Evolutionary conservation across 768 basidiomycete species (phyloP).

Genomic region (Agrocybe pediades): DNA sequence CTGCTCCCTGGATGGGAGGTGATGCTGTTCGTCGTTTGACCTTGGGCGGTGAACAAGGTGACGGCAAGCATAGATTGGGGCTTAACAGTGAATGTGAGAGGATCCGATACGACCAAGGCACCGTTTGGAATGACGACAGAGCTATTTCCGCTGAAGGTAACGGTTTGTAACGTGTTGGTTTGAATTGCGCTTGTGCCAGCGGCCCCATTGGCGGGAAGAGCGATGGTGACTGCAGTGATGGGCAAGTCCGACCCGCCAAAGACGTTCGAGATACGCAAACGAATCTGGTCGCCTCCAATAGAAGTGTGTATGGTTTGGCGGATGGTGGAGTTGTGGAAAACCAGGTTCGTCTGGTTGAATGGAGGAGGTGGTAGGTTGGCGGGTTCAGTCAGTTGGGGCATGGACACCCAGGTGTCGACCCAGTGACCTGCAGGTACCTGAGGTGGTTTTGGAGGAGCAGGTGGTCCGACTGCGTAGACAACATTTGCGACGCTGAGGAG

Average conservation of each 20-base stretch:
- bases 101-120: constrained; percentile 47
- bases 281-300: constrained; percentile 38
- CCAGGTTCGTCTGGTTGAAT: constrained; percentile 26
- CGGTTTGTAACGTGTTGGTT: constrained; percentile 30
- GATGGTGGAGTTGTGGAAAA: constrained; percentile 48
- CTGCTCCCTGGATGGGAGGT: constrained; percentile 52
- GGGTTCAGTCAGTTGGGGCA: constrained; percentile 42
- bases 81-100: constrained; percentile 38
- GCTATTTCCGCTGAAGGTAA: constrained; percentile 48
- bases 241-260: constrained; percentile 44
- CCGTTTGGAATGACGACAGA: constrained; percentile 43
- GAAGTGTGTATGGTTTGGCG: constrained; percentile 51
- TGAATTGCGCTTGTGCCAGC: constrained; percentile 40
- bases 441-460: neutral
- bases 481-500: neutral
- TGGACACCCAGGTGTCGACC: constrained; percentile 37
- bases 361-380: constrained; percentile 37
- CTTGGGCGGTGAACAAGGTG: constrained; percentile 39
- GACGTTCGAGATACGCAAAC: constrained; percentile 48
- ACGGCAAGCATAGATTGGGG: constrained; percentile 41
- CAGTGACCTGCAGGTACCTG: constrained; percentile 21
- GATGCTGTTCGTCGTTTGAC: constrained; percentile 41
- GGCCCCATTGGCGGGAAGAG: constrained; percentile 35
- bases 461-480: neutral
- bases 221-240: constrained; percentile 46